These are phyloP conservation scores for Lepidium aucheri DNA, from an alignment of 345 rosid species.

Conservation along the genomic window DNA sequence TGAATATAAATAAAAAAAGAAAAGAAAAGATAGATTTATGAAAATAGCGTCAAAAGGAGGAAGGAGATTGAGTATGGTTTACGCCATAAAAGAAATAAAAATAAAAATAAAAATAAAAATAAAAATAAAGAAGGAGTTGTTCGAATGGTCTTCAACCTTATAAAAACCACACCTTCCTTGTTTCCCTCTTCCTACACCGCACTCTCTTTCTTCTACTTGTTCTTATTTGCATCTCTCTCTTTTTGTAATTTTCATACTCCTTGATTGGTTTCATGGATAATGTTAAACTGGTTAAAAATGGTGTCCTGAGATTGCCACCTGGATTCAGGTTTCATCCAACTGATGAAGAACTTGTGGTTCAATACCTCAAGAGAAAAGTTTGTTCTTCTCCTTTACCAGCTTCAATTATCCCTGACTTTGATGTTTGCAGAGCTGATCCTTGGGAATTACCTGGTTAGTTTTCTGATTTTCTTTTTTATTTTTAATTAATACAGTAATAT, in stretches of 20 bases:
- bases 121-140: conserved; percentile 25
- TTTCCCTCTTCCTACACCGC: conserved; percentile 32
- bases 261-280: conserved; percentile 45
- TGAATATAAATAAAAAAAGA: background rate
- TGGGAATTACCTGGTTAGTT: conserved; percentile 92
- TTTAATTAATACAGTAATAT: too few relatives aligned
- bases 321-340: conserved; percentile 97
- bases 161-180: conserved; percentile 27
- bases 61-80: conserved; percentile 34
- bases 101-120: background rate
- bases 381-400: conserved; percentile 74
- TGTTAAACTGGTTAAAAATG: conserved; percentile 58
- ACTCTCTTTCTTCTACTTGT: conserved; percentile 8
- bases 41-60: conserved; percentile 29
- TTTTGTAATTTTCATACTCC: background rate
- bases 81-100: conserved; percentile 16
- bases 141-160: conserved; percentile 24
- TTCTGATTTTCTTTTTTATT: background rate
- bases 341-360: conserved; percentile 87
- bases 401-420: conserved; percentile 84
- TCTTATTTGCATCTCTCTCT: background rate
- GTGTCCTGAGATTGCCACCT: conserved; percentile 76
- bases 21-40: conserved; percentile 9
- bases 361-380: conserved; percentile 71
- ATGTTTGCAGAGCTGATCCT: conserved; percentile 92